phyloP scores from a whole-genome alignment of 2,329 filamentous ascomycete species.

The Stachybotrys elegans region DNA sequence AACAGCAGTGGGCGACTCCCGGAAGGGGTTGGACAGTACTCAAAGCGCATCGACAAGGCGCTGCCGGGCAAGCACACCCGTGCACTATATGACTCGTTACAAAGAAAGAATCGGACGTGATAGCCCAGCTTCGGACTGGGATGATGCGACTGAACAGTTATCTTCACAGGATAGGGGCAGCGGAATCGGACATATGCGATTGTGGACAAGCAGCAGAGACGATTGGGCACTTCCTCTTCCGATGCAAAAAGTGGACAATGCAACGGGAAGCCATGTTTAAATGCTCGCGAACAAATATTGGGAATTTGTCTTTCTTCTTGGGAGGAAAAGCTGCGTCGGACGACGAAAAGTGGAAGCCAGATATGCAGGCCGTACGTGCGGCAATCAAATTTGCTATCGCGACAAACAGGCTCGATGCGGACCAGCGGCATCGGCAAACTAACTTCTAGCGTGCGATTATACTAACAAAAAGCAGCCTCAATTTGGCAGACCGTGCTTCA shows the following conservation, averaged over 20 bases:
- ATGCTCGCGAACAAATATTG: constrained; percentile 3
- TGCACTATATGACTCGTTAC: constrained; percentile 7
- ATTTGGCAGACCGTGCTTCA: too few species aligned
- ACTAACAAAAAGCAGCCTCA: too few species aligned
- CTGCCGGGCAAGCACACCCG: constrained; percentile 4
- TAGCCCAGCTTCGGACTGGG: constrained; percentile 4
- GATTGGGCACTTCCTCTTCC: constrained; percentile 6
- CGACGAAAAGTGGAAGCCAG: background rate
- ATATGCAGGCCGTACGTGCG: background rate
- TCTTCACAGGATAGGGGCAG: constrained; percentile 5
- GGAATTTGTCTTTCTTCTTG: constrained; percentile 3
- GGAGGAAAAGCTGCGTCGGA: constrained; percentile 3
- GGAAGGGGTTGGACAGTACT: constrained; percentile 2
- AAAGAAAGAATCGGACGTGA: too few species aligned
- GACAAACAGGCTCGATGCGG: too few species aligned
- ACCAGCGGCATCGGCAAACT: too few species aligned
- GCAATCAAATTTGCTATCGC: background rate
- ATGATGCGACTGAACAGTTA: constrained; percentile 6
- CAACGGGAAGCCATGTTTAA: background rate
- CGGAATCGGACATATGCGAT: constrained; percentile 2
- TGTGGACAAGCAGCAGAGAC: constrained; percentile 8
- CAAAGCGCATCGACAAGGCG: constrained; percentile 5
- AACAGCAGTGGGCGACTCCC: too few species aligned
- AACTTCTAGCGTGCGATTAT: too few species aligned
- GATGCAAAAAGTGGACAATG: constrained; percentile 4